Conservation (phyloP, 108 stramenopile species). For the Stephanodiscus triporus region DNA sequence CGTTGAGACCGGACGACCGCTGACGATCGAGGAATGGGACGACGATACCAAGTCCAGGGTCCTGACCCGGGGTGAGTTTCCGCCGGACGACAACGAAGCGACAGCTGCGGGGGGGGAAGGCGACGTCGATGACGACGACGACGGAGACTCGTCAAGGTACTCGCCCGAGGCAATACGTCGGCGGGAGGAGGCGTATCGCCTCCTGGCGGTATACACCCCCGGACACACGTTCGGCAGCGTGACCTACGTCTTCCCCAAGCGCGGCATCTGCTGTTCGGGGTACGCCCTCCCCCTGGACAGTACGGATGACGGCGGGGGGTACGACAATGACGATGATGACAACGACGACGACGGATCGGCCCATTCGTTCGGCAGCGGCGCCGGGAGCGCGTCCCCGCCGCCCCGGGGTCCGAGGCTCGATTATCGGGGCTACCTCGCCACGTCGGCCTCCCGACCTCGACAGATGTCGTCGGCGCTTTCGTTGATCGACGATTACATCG, state of each 20-base stretch:
- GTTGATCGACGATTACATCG: slow-evolving; percentile 65
- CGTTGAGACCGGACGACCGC: slow-evolving; percentile 70
- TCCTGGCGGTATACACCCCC: slow-evolving; percentile 83
- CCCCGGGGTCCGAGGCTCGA: slow-evolving; percentile 72
- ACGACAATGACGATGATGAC: slow-evolving; percentile 21
- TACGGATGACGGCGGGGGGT: slow-evolving; percentile 4
- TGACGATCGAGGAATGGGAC: slow-evolving; percentile 71
- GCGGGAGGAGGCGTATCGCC: slow-evolving; percentile 66
- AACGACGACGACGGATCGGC: not conserved
- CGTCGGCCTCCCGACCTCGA: slow-evolving; percentile 65
- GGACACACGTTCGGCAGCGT: slow-evolving; percentile 83
- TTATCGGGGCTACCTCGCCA: slow-evolving; percentile 79
- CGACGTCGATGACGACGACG: slow-evolving; percentile 28
- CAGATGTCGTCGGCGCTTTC: slow-evolving; percentile 76
- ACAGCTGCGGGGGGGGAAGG: slow-evolving; percentile 21
- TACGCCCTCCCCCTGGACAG: slow-evolving; percentile 79
- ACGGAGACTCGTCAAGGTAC: slow-evolving; percentile 44
- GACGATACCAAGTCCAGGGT: slow-evolving; percentile 54
- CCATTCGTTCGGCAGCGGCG: not conserved
- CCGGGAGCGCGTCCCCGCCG: slow-evolving; percentile 17
- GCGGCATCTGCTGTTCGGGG: slow-evolving; percentile 70
- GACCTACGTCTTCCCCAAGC: slow-evolving; percentile 77
- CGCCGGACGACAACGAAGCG: slow-evolving; percentile 49
- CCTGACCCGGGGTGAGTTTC: slow-evolving; percentile 49
- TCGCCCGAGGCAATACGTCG: slow-evolving; percentile 69